Conservation (phyloP, 2,329 filamentous ascomycete species). For the Monosporascus sp. region DNA sequence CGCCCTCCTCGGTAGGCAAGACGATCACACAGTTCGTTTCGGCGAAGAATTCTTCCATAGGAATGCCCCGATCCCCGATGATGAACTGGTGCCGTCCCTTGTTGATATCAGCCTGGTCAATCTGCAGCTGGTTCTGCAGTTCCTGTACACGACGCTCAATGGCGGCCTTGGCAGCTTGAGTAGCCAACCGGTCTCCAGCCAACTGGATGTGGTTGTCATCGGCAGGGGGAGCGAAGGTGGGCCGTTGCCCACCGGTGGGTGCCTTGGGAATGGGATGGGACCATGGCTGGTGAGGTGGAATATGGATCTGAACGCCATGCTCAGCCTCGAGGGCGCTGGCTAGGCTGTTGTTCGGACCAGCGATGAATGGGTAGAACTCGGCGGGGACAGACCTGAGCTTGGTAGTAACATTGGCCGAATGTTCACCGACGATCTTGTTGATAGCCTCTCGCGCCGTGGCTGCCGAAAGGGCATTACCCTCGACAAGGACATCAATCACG, state of each 20-base stretch:
- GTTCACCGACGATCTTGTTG: constrained; percentile 80
- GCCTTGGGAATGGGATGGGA: constrained; percentile 61
- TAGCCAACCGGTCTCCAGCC: constrained; percentile 76
- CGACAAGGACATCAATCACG: constrained; percentile 79
- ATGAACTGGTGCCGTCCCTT: constrained; percentile 92
- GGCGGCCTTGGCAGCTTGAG: constrained; percentile 71
- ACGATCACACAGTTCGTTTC: constrained; percentile 89
- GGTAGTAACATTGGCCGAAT: constrained; percentile 73
- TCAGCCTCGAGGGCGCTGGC: constrained; percentile 64
- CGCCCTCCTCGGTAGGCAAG: constrained; percentile 70
- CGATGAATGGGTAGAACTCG: constrained; percentile 94
- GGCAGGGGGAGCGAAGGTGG: constrained; percentile 65
- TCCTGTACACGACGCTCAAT: constrained; percentile 75
- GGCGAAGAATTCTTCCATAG: constrained; percentile 78
- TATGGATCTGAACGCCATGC: constrained; percentile 72
- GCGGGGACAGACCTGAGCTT: constrained; percentile 79
- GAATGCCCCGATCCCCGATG: constrained; percentile 74
- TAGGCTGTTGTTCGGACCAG: constrained; percentile 67
- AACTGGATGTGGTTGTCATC: constrained; percentile 75
- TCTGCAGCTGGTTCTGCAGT: constrained; percentile 67
- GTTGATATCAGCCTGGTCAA: constrained; percentile 77
- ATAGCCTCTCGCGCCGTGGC: constrained; percentile 80
- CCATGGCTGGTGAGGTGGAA: constrained; percentile 78
- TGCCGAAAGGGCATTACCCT: constrained; percentile 85
- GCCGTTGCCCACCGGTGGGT: constrained; percentile 56